Conservation (phyloP, 495 filamentous ascomycete species). For the Xylona heveae region DNA sequence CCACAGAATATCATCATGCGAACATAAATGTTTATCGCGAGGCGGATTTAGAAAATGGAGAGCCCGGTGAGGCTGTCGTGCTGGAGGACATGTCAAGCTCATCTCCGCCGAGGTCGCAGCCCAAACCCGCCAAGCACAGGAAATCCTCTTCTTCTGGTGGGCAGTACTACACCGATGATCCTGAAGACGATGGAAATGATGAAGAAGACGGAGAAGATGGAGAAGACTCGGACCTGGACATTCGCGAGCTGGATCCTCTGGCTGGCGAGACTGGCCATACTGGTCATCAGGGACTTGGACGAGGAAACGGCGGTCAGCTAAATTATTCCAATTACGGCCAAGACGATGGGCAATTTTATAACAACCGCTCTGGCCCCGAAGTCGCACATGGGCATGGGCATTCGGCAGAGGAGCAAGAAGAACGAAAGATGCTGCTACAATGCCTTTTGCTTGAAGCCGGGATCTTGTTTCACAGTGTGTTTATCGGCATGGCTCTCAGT, state of each 20-base stretch:
- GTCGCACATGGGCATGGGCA: background rate
- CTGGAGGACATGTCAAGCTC: background rate
- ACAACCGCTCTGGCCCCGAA: too few species aligned
- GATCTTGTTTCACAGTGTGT: conserved; percentile 72
- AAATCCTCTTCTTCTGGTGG: too few species aligned
- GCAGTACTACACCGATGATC: background rate
- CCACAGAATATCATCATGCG: background rate
- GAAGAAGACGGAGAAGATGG: conserved; percentile 15
- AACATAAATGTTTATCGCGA: background rate
- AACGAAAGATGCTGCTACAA: conserved; percentile 46
- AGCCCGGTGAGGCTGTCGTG: background rate
- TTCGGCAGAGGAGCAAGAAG: conserved; percentile 17
- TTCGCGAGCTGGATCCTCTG: conserved; percentile 26
- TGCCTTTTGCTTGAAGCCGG: conserved; percentile 65
- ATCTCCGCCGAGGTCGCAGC: background rate
- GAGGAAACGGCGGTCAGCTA: conserved; percentile 7
- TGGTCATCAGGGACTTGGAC: conserved; percentile 8
- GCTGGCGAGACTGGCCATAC: conserved; percentile 10
- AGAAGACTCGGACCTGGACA: conserved; percentile 26
- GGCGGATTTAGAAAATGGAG: conserved; percentile 6
- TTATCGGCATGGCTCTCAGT: conserved; percentile 79
- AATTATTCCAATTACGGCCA: conserved; percentile 12
- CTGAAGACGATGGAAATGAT: background rate
- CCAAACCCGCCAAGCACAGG: background rate
- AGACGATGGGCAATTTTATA: too few species aligned